Evolutionary conservation across 305 asterid genomes (phyloP).

Genomic region (Solanum aculeatissimum): DNA sequence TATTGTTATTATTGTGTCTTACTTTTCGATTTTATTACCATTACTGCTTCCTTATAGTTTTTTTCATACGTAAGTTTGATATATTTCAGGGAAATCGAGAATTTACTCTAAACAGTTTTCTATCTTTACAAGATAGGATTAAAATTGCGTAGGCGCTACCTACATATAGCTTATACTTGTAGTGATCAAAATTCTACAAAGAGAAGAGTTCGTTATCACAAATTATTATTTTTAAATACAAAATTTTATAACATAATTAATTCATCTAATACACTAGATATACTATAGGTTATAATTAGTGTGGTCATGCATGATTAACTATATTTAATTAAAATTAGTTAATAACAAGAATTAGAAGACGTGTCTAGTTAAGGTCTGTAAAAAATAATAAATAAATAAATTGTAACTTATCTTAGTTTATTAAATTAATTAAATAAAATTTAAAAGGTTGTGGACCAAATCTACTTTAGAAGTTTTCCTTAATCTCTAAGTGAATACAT

Average conservation of each 20-base stretch:
- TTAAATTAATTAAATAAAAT: neutral
- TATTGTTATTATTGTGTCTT: neutral
- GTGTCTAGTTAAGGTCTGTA: neutral
- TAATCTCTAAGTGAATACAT: neutral
- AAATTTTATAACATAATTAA: neutral
- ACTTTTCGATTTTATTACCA: too few relatives aligned
- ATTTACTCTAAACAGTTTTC: neutral
- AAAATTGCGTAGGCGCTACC: too few relatives aligned
- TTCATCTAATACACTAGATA: neutral
- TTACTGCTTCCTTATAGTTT: too few relatives aligned
- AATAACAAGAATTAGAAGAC: neutral
- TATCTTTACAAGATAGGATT: too few relatives aligned
- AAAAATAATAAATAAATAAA: neutral
- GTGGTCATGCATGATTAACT: neutral
- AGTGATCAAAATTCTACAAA: too few relatives aligned
- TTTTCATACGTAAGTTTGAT: neutral
- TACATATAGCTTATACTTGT: too few relatives aligned
- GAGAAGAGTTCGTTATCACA: too few relatives aligned
- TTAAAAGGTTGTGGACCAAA: neutral
- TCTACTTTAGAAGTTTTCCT: neutral
- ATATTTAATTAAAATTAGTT: neutral
- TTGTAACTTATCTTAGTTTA: neutral
- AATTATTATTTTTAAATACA: neutral
- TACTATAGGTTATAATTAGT: neutral
- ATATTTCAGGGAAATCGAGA: rapidly evolving